Base-by-base conservation (phyloP, 352 stramenopile genomes). In the Thalassiosira delicatula region DNA sequence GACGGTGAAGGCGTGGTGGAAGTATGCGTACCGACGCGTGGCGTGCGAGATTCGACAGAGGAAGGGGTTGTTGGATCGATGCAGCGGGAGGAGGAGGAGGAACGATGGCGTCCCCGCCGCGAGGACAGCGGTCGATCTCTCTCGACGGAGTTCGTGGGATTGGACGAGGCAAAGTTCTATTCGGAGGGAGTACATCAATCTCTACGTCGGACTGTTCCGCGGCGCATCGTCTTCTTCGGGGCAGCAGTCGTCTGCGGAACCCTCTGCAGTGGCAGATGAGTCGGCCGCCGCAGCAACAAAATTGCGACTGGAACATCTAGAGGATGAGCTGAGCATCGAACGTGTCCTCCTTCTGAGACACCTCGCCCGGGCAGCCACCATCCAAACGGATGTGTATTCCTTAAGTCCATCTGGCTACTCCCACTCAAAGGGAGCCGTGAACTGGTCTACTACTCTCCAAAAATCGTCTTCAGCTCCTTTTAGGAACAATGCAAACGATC, bases 281-380 rank as follows among this genome's bases (percentile, higher is more conserved):
- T 23, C 44, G 66, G 46, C 59, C 60, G 63, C 84, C 59, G 37
- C 33, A 61, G 73, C 44, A 67, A 59, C 77, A 27, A 84, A 85
- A 57, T 51, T 77, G 2, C 73, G 74, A 30, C 32, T 94, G 29
- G 42, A 88, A 69, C 25, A 85, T 42, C 76, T 94, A 17, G 90
- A 94, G 83, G 88, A 90, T 71, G 68, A 90, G 11, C 72, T 94
- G 25, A 70, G 68, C n/a, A 69, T 94, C 29, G 87, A 93, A 77
- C 83, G 91, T 68, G 90, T 94, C 76, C 69, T 94, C 2, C 73
- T 94, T 42, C 88, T 93, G 72, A 81, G 86, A 74, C 71, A 81
- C 63, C 35, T 86, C 67, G 76, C 70, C 46, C 60, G 79, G 65
- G 75, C 75, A 56, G 63, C 68, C n/a, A 76, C 51, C 23, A 69